Evolutionary conservation across 2,329 filamentous ascomycete genomes (phyloP).

Genomic region (Cryphonectria carpinicola): DNA sequence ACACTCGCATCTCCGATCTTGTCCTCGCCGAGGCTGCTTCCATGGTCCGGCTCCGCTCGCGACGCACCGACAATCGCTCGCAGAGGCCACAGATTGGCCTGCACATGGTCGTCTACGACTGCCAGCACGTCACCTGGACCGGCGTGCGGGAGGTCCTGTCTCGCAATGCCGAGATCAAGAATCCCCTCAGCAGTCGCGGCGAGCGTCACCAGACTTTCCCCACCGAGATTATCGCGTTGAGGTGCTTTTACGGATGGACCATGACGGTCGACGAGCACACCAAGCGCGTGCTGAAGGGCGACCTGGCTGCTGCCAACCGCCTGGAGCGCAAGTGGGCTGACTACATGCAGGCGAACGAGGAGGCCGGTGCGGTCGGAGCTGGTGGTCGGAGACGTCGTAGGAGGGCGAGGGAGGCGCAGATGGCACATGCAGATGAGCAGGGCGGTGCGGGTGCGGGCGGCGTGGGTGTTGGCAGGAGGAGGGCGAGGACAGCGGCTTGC

Average conservation of each 20-base stretch:
- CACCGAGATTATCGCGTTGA: conserved; percentile 79
- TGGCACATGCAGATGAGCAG: conserved; percentile 79
- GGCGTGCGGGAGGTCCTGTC: conserved; percentile 86
- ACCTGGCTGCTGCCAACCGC: conserved; percentile 73
- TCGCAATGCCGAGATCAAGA: conserved; percentile 76
- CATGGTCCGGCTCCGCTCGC: conserved; percentile 71
- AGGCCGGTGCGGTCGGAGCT: conserved; percentile 71
- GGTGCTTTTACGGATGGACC: conserved; percentile 95
- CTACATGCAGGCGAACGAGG: conserved; percentile 90
- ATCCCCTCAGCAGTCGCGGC: conserved; percentile 39
- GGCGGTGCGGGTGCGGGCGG: conserved; percentile 57
- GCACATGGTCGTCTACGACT: conserved; percentile 85
- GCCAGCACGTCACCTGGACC: conserved; percentile 88
- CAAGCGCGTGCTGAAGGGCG: conserved; percentile 79
- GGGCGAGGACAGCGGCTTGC: conserved; percentile 35
- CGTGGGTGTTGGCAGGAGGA: conserved; percentile 63
- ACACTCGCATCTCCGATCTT: conserved; percentile 87
- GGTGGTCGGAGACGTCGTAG: conserved; percentile 72
- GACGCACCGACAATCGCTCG: conserved; percentile 44
- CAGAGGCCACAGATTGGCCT: conserved; percentile 64
- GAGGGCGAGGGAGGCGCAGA: conserved; percentile 79
- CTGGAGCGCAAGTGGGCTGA: conserved; percentile 91
- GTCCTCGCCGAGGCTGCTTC: conserved; percentile 81
- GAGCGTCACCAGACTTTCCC: conserved; percentile 56
- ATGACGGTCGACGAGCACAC: conserved; percentile 93